Base-by-base conservation (phyloP, 2,329 filamentous ascomycete species). In the Didymella exigua region DNA sequence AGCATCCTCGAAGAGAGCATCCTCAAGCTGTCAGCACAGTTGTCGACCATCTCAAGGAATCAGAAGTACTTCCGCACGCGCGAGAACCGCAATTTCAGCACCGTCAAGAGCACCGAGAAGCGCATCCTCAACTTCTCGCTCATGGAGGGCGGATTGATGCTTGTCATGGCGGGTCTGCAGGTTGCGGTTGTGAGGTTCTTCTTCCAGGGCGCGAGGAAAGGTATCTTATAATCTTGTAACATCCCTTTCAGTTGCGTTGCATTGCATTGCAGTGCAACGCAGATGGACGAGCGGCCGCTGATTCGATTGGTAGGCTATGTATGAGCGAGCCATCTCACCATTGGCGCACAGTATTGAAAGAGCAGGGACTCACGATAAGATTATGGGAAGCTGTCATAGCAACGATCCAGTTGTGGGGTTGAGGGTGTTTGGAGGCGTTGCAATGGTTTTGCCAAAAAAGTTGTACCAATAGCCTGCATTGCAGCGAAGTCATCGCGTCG, bases 11-110 rank as follows among this genome's bases (percentile, higher is more conserved):
- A 98, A 76, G 93, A 99, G 79, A 93, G 91, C 34, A 89, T 98
- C 69, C 91, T 95, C 82, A 97, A 96, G 81, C 84, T 99, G 57
- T 96, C 92, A 11, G 88, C 91, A 61, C 91, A 96, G 73, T 81
- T 99, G 45, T 96, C 92, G 13, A 97, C 93, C 59, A 95, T 99
- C 73, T 92, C 90, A 36, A 86, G 95, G 71, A 97, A 96, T 81
- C 95, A 99, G 74, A 99, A 99, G 77, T 99, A 99, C 82, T 99
- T 99, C 87, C 90, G 96, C 60, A 99, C 95, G 2, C 88, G 95
- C 64, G 95, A 99, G 83, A 99, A 99, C 84, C 86, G 95, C 59
- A 99, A 99, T 80, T 98, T 99, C 79, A 96, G 91, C 80, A 99
- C 95, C 9, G 95, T 99, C 68, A 85, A 91, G 76, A 97, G 93